phyloP scores from a whole-genome alignment of 768 basidiomycete species.

The Tricholoma matsutake region DNA sequence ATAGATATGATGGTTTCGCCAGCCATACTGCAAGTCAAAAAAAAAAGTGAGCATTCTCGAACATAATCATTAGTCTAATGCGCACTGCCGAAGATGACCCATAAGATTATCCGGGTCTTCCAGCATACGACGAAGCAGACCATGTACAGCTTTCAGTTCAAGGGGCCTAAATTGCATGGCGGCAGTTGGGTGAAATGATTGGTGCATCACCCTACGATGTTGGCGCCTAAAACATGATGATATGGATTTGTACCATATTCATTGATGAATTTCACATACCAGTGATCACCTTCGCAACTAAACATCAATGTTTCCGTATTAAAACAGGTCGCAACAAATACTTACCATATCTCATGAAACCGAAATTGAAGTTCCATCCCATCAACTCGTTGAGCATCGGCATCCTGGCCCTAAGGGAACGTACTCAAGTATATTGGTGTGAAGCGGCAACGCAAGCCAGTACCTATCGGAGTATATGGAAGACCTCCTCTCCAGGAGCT shows the following conservation, averaged over 20 bases:
- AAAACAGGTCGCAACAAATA: neutral
- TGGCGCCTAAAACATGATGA: slow-evolving; percentile 17
- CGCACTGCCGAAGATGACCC: slow-evolving; percentile 12
- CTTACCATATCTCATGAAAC: slow-evolving; percentile 6
- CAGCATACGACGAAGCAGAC: neutral
- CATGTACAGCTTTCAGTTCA: no score
- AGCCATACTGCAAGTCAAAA: slow-evolving; percentile 8
- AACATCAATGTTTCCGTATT: no score
- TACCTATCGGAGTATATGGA: slow-evolving; percentile 6
- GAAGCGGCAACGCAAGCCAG: neutral
- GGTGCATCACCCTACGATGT: slow-evolving; percentile 21
- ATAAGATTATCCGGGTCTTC: slow-evolving; percentile 16
- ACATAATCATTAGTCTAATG: neutral
- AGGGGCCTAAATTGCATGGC: slow-evolving; percentile 6
- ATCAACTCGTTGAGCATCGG: slow-evolving; percentile 13
- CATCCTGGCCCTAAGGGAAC: slow-evolving; percentile 3
- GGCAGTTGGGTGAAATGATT: slow-evolving; percentile 19
- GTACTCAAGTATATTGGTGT: neutral
- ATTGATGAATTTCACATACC: neutral
- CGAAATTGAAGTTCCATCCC: slow-evolving; percentile 11
- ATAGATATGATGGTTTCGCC: slow-evolving; percentile 26
- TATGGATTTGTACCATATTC: no score
- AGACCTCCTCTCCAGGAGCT: neutral
- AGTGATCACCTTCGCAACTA: neutral
- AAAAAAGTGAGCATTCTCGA: neutral